Percentiles rank a stretch among this genome's conserved stretches.
Evolutionary conservation across 2,329 filamentous ascomycete genomes (phyloP).

Genomic region (Neopestalotiopsis sp.): DNA sequence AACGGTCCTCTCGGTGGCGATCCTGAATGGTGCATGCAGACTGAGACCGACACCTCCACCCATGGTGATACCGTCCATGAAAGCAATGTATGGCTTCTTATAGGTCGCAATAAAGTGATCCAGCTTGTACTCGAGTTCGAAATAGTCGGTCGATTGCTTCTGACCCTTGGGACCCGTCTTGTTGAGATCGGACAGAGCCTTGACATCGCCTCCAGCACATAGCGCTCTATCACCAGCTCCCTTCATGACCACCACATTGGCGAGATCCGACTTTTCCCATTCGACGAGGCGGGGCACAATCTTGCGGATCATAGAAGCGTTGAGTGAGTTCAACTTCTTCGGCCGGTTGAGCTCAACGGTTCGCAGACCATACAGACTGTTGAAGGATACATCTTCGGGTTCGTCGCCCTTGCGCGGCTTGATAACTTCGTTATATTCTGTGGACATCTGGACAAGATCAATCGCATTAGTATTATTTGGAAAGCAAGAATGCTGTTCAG

Average conservation of each 20-base stretch:
- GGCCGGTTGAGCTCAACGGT: conserved; percentile 95
- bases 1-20: conserved; percentile 92
- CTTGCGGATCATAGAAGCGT: conserved; percentile 93
- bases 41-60: conserved; percentile 94
- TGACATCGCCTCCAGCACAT: conserved; percentile 93
- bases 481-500: background rate
- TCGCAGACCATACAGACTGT: conserved; percentile 85
- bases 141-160: conserved; percentile 81
- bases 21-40: conserved; percentile 93
- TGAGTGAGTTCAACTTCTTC: conserved; percentile 88
- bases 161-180: conserved; percentile 71
- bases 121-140: conserved; percentile 92
- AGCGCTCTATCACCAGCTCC: conserved; percentile 85
- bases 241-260: conserved; percentile 91
- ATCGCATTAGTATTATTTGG: background rate
- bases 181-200: conserved; percentile 77
- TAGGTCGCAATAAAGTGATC: conserved; percentile 96
- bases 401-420: conserved; percentile 73
- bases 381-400: conserved; percentile 91
- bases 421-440: conserved; percentile 38
- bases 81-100: conserved; percentile 87
- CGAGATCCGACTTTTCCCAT: conserved; percentile 94
- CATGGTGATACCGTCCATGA: conserved; percentile 99
- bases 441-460: conserved; percentile 42
- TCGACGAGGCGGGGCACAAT: conserved; percentile 88